phyloP scores from a whole-genome alignment of 352 stramenopile genomes.

The Globisporangium heterothallicum region DNA sequence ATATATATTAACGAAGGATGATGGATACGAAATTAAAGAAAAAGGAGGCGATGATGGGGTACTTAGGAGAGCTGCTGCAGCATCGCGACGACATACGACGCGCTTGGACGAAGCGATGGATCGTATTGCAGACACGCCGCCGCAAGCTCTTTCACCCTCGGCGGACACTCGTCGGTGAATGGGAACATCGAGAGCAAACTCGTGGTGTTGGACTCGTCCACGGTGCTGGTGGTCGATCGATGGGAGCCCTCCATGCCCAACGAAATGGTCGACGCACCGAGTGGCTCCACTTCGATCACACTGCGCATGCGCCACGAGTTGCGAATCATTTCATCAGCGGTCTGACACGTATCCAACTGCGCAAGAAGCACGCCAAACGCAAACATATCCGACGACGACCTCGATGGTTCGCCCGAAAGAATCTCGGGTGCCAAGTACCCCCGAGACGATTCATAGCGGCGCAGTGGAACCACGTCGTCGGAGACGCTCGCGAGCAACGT shows the following conservation, averaged over 20 bases:
- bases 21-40: not conserved
- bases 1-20: not conserved
- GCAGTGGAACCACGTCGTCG: constrained; percentile 16
- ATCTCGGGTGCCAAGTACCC: constrained; percentile 56
- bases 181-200: constrained; percentile 55
- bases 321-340: constrained; percentile 59
- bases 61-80: constrained; percentile 28
- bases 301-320: constrained; percentile 50
- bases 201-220: constrained; percentile 23
- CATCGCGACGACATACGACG: constrained; percentile 73
- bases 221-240: constrained; percentile 23
- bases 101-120: constrained; percentile 59
- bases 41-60: not conserved
- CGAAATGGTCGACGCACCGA: constrained; percentile 21
- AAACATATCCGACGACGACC: constrained; percentile 64
- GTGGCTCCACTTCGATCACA: constrained; percentile 21
- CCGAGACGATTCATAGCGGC: constrained; percentile 12
- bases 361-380: constrained; percentile 62
- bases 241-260: constrained; percentile 17
- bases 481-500: constrained; percentile 62
- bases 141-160: constrained; percentile 49
- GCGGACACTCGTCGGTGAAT: constrained; percentile 65
- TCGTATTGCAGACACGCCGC: constrained; percentile 63
- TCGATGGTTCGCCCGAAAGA: constrained; percentile 33
- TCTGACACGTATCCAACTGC: constrained; percentile 52